phyloP scores from a whole-genome alignment of 1,284 basidiomycete genomes.

The Apiotrichum siamense region DNA sequence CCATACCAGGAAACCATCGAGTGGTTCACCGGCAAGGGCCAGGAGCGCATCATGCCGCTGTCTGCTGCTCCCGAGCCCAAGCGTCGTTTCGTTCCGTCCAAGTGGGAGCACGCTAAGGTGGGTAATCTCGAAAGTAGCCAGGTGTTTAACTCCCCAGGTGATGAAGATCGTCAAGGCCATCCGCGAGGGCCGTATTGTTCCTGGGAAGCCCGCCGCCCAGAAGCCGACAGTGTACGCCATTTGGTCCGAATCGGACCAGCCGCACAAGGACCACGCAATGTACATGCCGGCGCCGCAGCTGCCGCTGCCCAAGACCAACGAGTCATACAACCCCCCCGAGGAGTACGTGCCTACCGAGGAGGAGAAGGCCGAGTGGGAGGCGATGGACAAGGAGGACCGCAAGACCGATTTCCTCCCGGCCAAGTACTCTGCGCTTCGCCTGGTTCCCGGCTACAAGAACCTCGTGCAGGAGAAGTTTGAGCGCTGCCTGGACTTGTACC shows the following conservation, averaged over 20 bases:
- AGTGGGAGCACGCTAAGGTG: slow-evolving; percentile 99
- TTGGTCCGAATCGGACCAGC: slow-evolving; percentile 68
- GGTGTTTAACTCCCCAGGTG: slow-evolving; percentile 53
- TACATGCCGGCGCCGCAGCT: slow-evolving; percentile 88
- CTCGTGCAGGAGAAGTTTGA: slow-evolving; percentile 93
- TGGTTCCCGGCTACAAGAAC: slow-evolving; percentile 84
- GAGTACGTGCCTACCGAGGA: slow-evolving; percentile 91
- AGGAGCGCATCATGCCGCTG: slow-evolving; percentile 88
- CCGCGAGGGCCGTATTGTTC: slow-evolving; percentile 85
- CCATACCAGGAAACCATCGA: slow-evolving; percentile 90
- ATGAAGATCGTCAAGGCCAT: slow-evolving; percentile 99
- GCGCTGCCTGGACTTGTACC: slow-evolving; percentile 92
- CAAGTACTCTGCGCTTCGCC: slow-evolving; percentile 77
- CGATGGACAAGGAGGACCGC: slow-evolving; percentile 80
- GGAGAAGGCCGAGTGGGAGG: slow-evolving; percentile 80
- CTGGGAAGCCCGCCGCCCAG: slow-evolving; percentile 66
- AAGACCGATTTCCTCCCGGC: slow-evolving; percentile 84
- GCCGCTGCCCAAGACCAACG: slow-evolving; percentile 78
- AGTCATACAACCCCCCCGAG: slow-evolving; percentile 97
- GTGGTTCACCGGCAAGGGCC: slow-evolving; percentile 96
- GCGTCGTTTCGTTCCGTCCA: slow-evolving; percentile 91
- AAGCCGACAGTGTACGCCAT: slow-evolving; percentile 80
- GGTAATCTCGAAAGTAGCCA: slow-evolving; percentile 5
- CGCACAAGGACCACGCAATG: slow-evolving; percentile 65
- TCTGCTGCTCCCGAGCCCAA: slow-evolving; percentile 92